Percentiles rank a stretch among this genome's conserved stretches.
Conservation (phyloP, 192 early-diverging fungal genomes). For the Funneliformis geosporum region DNA sequence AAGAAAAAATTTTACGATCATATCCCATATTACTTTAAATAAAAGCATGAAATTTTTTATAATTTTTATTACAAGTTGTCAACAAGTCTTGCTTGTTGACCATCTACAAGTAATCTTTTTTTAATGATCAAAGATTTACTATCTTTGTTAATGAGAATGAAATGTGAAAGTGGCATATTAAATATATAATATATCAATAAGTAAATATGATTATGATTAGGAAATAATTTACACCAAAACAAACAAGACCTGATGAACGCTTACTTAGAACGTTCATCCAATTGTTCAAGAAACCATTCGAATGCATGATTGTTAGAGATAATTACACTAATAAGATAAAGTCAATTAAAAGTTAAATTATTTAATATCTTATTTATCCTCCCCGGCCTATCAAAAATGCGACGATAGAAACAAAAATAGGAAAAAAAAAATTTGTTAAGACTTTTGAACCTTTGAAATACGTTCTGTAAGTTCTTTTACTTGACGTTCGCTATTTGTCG, state of each 20-base stretch:
- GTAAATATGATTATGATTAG: neutral
- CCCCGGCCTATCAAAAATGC: neutral
- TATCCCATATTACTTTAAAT: no score
- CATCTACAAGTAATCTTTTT: no score
- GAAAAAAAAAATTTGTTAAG: neutral
- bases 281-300: neutral
- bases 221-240: no score
- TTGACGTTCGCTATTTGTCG: neutral
- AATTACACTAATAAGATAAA: constrained; percentile 8
- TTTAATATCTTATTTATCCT: neutral
- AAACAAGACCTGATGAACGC: neutral
- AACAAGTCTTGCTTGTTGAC: no score
- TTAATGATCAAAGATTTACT: no score
- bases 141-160: neutral
- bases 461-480: constrained; percentile 3
- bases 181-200: neutral
- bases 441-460: constrained; percentile 8
- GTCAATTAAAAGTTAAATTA: neutral
- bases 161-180: neutral
- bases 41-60: no score
- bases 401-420: neutral
- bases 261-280: constrained; percentile 18
- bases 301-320: neutral
- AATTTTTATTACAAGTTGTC: no score
- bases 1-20: no score